Evolutionary conservation across 2,329 filamentous ascomycete species (phyloP), one percentile per base, ranked within the genome.

Genomic region (Neopestalotiopsis sp.): DNA sequence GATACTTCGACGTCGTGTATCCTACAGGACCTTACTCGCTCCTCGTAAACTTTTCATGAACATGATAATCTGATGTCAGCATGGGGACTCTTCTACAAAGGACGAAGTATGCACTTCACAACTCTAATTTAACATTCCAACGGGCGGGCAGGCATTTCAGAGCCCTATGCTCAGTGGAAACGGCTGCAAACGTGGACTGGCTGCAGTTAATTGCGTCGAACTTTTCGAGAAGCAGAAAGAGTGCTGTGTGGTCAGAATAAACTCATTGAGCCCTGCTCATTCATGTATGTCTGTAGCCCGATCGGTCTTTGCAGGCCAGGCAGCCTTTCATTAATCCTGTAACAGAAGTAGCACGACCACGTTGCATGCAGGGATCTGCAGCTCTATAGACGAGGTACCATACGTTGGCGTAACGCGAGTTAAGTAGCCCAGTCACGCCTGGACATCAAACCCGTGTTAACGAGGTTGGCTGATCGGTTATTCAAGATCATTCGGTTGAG

Each of bases 331-430:
- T 32, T 30, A 20, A 20, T 45, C 40, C 9, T 53, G 61, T 49
- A 64, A 40, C 63, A 17, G 42, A 34, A 9, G 63, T 58, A 49
- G 63, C 63, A 66, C 63, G 20, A 58, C 34, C 49, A 66, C 63
- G 63, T 66, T 58, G 63, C 49, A 57, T 58, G 40, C 63, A 38
- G 49, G 42, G 49, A 57, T 58, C 59, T 58, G 63, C 42, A 56
- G 32, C 20, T 57, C 4, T 40, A 57, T 34, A 58, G 34, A 34
- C 63, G 49, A 66, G 63, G 42, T 49, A 45, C 17, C 2, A 13
- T 24, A 64, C 24, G 30, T 28, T 66, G 53, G 49, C 34, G 24
- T 38, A 53, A n/a, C 24, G 17, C 34, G 45, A 57, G 45, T 45
- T 66, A n/a, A 42, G 57, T 45, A 45, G n/a, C 42, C 49, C 59